A percentile compares a stretch with the other conserved stretches of the same genome.
Evolutionary conservation across 192 early-diverging fungal genomes (phyloP).

Genomic region (Linnemannia schmuckeri): DNA sequence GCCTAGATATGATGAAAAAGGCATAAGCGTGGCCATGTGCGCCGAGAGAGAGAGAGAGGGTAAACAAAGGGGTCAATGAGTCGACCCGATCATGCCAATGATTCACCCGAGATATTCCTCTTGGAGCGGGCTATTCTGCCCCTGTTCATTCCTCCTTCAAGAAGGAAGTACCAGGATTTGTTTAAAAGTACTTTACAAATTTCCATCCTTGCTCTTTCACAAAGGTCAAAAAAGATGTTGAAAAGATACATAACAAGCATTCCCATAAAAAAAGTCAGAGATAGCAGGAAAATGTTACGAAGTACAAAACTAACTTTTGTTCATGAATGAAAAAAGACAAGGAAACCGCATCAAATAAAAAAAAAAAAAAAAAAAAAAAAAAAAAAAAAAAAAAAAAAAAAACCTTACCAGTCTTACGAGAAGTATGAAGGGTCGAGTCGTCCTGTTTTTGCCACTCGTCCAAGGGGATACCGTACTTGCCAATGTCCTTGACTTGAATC

Average conservation of each 20-base stretch:
- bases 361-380: neutral
- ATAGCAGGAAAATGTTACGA: too few relatives aligned
- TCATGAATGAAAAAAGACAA: neutral
- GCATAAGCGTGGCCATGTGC: neutral
- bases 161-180: neutral
- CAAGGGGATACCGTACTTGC: conserved; percentile 52
- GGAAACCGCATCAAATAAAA: neutral
- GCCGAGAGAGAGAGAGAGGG: neutral
- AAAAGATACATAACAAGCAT: too few relatives aligned
- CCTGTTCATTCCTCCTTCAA: neutral
- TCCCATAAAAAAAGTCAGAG: too few relatives aligned
- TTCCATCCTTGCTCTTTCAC: too few relatives aligned
- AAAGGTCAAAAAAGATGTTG: too few relatives aligned
- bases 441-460: conserved; percentile 56
- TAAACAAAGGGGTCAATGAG: conserved; percentile 8
- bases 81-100: conserved; percentile 1
- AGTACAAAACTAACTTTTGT: neutral
- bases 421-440: neutral
- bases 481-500: conserved; percentile 53
- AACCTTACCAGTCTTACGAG: conserved; percentile 33
- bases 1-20: conserved; percentile 6
- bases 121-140: neutral
- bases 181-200: too few relatives aligned
- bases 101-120: conserved; percentile 4
- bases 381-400: neutral